phyloP scores from a whole-genome alignment of 768 basidiomycete genomes.

The Scleroderma bovista region DNA sequence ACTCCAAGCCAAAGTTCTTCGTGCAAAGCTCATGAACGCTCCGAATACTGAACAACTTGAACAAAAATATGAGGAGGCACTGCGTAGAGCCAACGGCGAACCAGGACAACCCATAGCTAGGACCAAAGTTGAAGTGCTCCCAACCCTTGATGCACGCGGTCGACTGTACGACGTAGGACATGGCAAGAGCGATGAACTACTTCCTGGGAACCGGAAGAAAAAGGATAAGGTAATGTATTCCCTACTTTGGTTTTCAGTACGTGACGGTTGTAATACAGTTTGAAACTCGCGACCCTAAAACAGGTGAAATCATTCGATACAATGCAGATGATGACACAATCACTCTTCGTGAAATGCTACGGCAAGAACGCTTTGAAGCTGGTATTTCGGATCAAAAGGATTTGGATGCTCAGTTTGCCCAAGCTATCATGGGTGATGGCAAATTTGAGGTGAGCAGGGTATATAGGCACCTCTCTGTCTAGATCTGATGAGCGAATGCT shows the following conservation, averaged over 20 bases:
- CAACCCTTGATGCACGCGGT: constrained; percentile 81
- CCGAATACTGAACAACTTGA: constrained; percentile 75
- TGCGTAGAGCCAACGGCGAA: constrained; percentile 43
- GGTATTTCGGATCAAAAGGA: constrained; percentile 90
- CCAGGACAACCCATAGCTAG: constrained; percentile 36
- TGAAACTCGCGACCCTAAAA: constrained; percentile 85
- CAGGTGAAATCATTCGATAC: constrained; percentile 82
- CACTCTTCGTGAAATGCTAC: constrained; percentile 85
- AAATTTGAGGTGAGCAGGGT: constrained; percentile 65
- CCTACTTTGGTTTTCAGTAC: constrained; percentile 1
- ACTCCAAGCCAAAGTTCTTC: constrained; percentile 87
- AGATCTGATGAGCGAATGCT: background rate
- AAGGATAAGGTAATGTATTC: constrained; percentile 53
- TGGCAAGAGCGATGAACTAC: constrained; percentile 53
- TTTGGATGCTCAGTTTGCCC: constrained; percentile 84
- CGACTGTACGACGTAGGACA: constrained; percentile 87
- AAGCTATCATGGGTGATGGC: constrained; percentile 81
- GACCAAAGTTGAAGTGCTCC: constrained; percentile 76
- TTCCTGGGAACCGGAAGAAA: constrained; percentile 73
- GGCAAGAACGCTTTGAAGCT: constrained; percentile 87
- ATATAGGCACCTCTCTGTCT: background rate
- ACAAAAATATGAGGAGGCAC: constrained; percentile 76
- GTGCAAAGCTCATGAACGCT: constrained; percentile 83
- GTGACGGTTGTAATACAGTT: constrained; percentile 39
- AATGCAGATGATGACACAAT: constrained; percentile 88